Conservation (phyloP, 2,329 filamentous ascomycete genomes). For the Trichoderma semiorbis region DNA sequence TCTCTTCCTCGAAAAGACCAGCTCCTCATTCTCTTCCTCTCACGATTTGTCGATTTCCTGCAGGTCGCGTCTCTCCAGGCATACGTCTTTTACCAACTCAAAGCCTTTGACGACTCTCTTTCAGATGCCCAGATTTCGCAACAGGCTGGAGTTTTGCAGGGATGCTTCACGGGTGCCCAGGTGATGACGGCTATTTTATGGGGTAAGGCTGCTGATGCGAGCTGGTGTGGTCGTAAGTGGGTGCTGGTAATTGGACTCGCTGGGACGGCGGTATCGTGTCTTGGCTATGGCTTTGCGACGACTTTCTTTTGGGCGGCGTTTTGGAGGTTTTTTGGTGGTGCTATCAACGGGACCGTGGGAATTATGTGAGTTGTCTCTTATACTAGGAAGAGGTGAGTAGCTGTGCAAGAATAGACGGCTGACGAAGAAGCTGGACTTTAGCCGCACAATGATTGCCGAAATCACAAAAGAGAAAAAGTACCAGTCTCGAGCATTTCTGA, state of each 20-base stretch:
- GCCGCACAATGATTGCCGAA: slow-evolving; percentile 48
- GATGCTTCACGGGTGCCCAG: slow-evolving; percentile 1
- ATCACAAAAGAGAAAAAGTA: slow-evolving; percentile 47
- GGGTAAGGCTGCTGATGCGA: slow-evolving; percentile 10
- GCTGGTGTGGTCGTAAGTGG: slow-evolving; percentile 9
- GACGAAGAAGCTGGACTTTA: slow-evolving; percentile 22
- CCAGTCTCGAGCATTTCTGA: slow-evolving; percentile 9
- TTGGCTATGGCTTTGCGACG: slow-evolving; percentile 11
- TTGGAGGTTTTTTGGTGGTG: slow-evolving; percentile 64
- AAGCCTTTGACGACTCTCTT: slow-evolving; percentile 3
- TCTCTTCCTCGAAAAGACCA: slow-evolving; percentile 69
- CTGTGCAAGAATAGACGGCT: not conserved
- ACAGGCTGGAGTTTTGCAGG: not conserved
- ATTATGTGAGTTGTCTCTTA: slow-evolving; percentile 39
- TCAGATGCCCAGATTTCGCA: slow-evolving; percentile 8
- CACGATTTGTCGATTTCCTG: slow-evolving; percentile 8
- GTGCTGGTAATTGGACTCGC: not conserved
- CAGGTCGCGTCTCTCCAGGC: slow-evolving; percentile 10
- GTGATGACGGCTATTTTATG: slow-evolving; percentile 12
- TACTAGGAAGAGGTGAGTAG: not conserved
- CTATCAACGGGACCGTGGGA: slow-evolving; percentile 47
- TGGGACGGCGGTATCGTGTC: not conserved
- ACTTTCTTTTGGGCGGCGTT: slow-evolving; percentile 51
- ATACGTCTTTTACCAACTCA: slow-evolving; percentile 8
- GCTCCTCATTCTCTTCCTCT: slow-evolving; percentile 64